phyloP scores from a whole-genome alignment of 169 alveolate species.

The Plasmodium cynomolgi region DNA sequence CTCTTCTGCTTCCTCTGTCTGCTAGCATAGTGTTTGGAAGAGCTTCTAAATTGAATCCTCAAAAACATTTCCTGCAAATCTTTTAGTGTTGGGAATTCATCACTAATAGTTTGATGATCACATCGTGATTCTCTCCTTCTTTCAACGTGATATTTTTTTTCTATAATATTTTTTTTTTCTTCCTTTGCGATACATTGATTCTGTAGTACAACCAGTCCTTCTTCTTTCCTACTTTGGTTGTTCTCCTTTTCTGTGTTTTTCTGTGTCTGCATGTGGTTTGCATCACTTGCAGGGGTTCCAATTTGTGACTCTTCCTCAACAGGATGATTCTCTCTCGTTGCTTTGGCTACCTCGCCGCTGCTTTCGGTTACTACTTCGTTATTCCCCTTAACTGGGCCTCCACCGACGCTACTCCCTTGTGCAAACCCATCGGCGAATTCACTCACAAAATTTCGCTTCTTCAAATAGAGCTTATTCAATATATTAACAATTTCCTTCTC shows the following conservation, averaged over 20 bases:
- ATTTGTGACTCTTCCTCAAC: background rate
- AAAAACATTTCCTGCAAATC: constrained; percentile 76
- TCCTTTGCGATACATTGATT: background rate
- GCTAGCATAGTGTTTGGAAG: constrained; percentile 24
- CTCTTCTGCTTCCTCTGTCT: constrained; percentile 1
- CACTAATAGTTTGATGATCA: constrained; percentile 2
- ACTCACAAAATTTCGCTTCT: background rate
- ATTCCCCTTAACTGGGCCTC: background rate
- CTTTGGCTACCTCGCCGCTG: background rate
- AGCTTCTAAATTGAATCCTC: constrained; percentile 66
- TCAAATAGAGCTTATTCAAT: constrained; percentile 21
- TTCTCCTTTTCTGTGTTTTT: background rate
- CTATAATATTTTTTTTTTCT: background rate
- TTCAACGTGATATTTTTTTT: constrained; percentile 1
- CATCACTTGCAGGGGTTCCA: background rate
- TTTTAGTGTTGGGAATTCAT: constrained; percentile 65
- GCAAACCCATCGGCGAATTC: background rate
- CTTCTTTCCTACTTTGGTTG: background rate
- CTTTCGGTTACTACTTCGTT: background rate
- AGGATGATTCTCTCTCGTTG: background rate
- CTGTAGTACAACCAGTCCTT: background rate
- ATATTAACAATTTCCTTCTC: constrained; percentile 22
- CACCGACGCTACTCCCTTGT: background rate
- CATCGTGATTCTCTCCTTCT: background rate
- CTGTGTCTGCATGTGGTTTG: background rate